Evolutionary conservation across 495 filamentous ascomycete species (phyloP), one percentile per base, ranked within the genome.

Genomic region (Aspergillus kassunensis): DNA sequence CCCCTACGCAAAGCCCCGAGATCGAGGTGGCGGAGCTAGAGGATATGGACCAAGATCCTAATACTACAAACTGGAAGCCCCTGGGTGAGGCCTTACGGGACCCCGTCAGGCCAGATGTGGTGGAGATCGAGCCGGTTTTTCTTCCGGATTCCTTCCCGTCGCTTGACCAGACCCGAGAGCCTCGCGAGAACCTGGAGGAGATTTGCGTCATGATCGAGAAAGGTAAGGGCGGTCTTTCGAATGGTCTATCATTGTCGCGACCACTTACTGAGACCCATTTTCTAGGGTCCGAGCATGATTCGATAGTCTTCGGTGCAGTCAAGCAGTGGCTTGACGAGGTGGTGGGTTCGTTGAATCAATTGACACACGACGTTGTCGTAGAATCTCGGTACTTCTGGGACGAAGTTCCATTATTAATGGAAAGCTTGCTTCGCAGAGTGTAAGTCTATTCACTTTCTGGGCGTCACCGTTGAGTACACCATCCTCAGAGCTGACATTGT

Each of bases 1-100:
- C 78, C 4, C 69, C 78, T 8, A 62, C 70, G 1, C 68, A 68
- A 12, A 80, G 76, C 49, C 79, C 78, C 4, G 71, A 80, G 42
- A 80, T 82, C 18, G 72, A 81, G 59, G 74, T 79, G 18, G 77
- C 76, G 6, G 78, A 81, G 40, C 64, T 78, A 25, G 79, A 81
- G 59, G 78, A 81, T 45, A 78, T 80, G 58, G 69, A 75, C 43
- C 73, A 77, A 54, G 70, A 77, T 31, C 62, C 75, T 5, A 67
- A 62, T 19, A 61, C 54, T 12, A 76, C 73, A 6, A 72, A 61
- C 51, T 79, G 78, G 76, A 67, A 62, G 34, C 56, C 70, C 0
- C 37, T 80, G 53, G 68, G 63, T 8, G 65, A 72, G 21, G 65
- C 62, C 4, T 34, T 73, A 27, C 61, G 60, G 27, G 69, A 71